Evolutionary conservation across 116 monocot genomes (phyloP).

Genomic region (Cymodocea nodosa): DNA sequence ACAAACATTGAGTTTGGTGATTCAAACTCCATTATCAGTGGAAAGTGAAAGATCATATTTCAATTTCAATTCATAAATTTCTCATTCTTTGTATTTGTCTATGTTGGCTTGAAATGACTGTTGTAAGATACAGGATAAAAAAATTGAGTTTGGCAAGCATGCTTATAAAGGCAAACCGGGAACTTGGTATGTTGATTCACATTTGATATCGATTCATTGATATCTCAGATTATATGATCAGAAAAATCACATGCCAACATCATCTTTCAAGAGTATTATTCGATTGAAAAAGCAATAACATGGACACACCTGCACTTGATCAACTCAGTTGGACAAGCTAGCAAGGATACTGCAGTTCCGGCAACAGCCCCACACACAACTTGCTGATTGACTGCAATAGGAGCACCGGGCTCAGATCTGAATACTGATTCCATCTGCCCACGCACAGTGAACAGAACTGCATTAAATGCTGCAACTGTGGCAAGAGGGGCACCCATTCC

Average conservation of each 20-base stretch:
- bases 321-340: slow-evolving; percentile 85
- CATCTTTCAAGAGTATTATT: not conserved
- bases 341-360: slow-evolving; percentile 62
- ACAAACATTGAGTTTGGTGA: too few species aligned
- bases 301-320: slow-evolving; percentile 67
- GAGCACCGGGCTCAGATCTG: slow-evolving; percentile 45
- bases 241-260: not conserved
- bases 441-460: slow-evolving; percentile 63
- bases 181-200: too few species aligned
- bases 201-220: too few species aligned
- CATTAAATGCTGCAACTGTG: slow-evolving; percentile 84
- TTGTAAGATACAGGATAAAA: too few species aligned
- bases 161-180: too few species aligned
- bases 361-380: slow-evolving; percentile 71
- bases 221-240: too few species aligned
- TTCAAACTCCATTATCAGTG: too few species aligned
- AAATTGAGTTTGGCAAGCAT: too few species aligned
- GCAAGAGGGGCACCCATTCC: slow-evolving; percentile 87
- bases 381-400: slow-evolving; percentile 56
- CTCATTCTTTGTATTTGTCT: too few species aligned
- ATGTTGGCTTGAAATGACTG: too few species aligned
- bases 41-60: too few species aligned
- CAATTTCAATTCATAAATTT: too few species aligned
- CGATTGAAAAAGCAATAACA: not conserved
- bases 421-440: slow-evolving; percentile 71